Conservation (phyloP, 345 rosid genomes). For the Dimocarpus longan region DNA sequence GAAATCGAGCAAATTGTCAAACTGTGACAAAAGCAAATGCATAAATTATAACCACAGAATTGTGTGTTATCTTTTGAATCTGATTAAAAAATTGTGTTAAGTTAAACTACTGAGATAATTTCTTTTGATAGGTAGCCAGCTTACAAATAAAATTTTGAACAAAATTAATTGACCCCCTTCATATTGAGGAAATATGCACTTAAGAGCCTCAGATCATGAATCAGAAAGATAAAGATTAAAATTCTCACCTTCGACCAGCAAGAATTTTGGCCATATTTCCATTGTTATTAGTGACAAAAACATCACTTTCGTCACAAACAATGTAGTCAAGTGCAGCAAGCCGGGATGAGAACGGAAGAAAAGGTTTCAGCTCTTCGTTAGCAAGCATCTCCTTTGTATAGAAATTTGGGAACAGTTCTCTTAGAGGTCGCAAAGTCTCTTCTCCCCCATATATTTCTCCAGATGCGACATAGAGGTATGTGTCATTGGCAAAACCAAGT, state of each 20-base stretch:
- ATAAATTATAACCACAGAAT: not conserved
- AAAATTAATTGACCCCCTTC: not conserved
- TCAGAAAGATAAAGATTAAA: conserved; percentile 9
- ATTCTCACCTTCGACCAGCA: conserved; percentile 91
- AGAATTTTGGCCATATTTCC: conserved; percentile 99
- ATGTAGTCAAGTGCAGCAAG: conserved; percentile 94
- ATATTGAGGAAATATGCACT: not conserved
- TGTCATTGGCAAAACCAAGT: conserved; percentile 87
- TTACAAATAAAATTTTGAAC: not conserved
- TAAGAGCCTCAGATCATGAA: not conserved
- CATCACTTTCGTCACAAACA: conserved; percentile 92
- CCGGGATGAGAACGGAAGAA: conserved; percentile 85
- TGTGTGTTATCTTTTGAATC: not conserved
- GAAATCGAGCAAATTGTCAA: not conserved
- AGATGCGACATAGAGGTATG: conserved; percentile 89
- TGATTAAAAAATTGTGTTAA: not conserved
- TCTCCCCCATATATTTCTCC: conserved; percentile 99
- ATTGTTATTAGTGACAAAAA: conserved; percentile 90
- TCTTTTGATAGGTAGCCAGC: not conserved
- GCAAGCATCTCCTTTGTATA: conserved; percentile 96
- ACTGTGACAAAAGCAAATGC: not conserved
- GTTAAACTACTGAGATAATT: not conserved
- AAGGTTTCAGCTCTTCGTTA: conserved; percentile 65
- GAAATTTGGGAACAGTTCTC: conserved; percentile 92
- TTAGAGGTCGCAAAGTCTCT: conserved; percentile 75